Evolutionary conservation across 805 yeast species (phyloP).

Genomic region (Ogataea zsoltii): DNA sequence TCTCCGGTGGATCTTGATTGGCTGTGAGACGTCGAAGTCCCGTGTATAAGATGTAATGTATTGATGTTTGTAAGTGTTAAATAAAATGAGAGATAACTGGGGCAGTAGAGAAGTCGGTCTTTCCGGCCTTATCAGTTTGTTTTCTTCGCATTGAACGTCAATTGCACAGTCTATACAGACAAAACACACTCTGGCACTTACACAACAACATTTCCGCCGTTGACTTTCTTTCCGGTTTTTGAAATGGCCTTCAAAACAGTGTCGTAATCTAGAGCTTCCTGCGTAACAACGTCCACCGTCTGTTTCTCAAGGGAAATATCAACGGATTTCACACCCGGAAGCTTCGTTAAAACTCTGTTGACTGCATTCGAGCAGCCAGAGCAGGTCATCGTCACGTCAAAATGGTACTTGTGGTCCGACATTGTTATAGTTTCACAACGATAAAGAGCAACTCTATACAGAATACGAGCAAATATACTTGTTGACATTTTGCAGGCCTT

Average conservation of each 20-base stretch:
- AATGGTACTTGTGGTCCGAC: slow-evolving; percentile 68
- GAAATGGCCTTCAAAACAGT: slow-evolving; percentile 76
- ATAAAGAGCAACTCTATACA: neutral
- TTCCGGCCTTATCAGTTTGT: too few species aligned
- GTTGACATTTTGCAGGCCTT: too few species aligned
- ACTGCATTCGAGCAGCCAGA: slow-evolving; percentile 88
- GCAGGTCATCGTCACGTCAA: slow-evolving; percentile 83
- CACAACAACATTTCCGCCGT: slow-evolving; percentile 52
- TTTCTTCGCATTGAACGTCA: neutral
- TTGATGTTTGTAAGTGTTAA: too few species aligned
- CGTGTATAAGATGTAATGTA: too few species aligned
- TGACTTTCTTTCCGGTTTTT: slow-evolving; percentile 88
- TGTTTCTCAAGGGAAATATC: slow-evolving; percentile 80
- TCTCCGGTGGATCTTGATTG: slow-evolving; percentile 17
- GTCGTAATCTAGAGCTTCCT: slow-evolving; percentile 60
- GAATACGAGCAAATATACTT: too few species aligned
- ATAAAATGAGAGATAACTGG: too few species aligned
- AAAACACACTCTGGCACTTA: slow-evolving; percentile 21
- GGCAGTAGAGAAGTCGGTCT: too few species aligned
- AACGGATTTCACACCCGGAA: slow-evolving; percentile 72
- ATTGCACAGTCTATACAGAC: too few species aligned
- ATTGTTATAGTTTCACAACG: slow-evolving; percentile 23
- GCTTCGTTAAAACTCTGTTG: slow-evolving; percentile 65
- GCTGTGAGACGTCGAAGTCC: too few species aligned
- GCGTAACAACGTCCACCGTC: slow-evolving; percentile 74